A percentile compares a stretch with the other conserved stretches of the same genome.
Evolutionary conservation across 352 stramenopile species (phyloP).

Genomic region (Halophytophthora batemanensis): DNA sequence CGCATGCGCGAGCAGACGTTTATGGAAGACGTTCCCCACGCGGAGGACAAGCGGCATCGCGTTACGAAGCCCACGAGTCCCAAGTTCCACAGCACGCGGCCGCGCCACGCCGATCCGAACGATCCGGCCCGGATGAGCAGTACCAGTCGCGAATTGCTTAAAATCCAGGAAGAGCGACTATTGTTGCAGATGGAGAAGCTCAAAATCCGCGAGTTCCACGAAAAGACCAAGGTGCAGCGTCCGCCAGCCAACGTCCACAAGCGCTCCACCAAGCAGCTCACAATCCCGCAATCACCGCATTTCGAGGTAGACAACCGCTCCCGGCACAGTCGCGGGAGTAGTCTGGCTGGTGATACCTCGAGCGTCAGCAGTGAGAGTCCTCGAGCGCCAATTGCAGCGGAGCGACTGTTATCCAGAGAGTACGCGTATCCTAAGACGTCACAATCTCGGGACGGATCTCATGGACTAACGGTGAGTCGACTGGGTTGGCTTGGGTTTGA

Average conservation of each 20-base stretch:
- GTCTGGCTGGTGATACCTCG: slow-evolving; percentile 16
- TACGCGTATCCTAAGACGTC: slow-evolving; percentile 24
- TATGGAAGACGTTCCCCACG: slow-evolving; percentile 32
- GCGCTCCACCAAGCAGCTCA: slow-evolving; percentile 78
- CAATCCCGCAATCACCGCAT: slow-evolving; percentile 66
- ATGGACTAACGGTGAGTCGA: slow-evolving; percentile 24
- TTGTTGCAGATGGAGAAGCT: slow-evolving; percentile 63
- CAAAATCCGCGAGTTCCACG: slow-evolving; percentile 78
- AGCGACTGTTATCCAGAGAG: slow-evolving; percentile 37
- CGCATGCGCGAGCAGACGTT: slow-evolving; percentile 43
- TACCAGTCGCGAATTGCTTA: slow-evolving; percentile 69
- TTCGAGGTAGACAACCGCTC: slow-evolving; percentile 58
- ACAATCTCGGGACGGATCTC: slow-evolving; percentile 26
- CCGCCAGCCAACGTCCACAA: slow-evolving; percentile 67
- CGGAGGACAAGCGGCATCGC: slow-evolving; percentile 44
- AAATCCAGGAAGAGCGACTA: slow-evolving; percentile 73
- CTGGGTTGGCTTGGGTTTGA: not conserved
- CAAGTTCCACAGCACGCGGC: slow-evolving; percentile 42
- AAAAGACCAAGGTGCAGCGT: slow-evolving; percentile 64
- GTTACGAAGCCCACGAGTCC: slow-evolving; percentile 56
- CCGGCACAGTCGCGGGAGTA: slow-evolving; percentile 30
- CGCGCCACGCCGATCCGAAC: slow-evolving; percentile 29
- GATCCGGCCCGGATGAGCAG: slow-evolving; percentile 65
- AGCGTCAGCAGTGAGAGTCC: slow-evolving; percentile 11
- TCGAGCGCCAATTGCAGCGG: slow-evolving; percentile 25